phyloP scores from a whole-genome alignment of 164 flowering plant species.

The Pachysandra terminalis region DNA sequence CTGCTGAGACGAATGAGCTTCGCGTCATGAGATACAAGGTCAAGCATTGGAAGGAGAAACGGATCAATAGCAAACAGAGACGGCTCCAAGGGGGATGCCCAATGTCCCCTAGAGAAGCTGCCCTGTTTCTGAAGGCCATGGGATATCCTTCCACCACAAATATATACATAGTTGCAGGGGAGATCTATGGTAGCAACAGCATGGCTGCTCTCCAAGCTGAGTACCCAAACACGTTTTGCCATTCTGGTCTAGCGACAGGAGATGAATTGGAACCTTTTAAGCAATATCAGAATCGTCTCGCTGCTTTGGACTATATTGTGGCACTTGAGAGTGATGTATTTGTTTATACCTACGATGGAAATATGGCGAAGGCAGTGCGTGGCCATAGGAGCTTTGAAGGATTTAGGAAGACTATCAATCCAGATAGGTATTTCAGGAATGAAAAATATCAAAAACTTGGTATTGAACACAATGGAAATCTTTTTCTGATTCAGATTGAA shows the following conservation, averaged over 20 bases:
- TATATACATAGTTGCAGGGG: constrained; percentile 71
- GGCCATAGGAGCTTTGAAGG: constrained; percentile 71
- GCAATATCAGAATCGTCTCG: constrained; percentile 57
- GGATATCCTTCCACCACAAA: constrained; percentile 65
- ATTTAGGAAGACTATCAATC: constrained; percentile 59
- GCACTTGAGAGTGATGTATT: constrained; percentile 75
- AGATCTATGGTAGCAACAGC: constrained; percentile 57
- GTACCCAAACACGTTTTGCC: constrained; percentile 59
- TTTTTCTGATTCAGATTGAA: no score
- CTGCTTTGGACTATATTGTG: constrained; percentile 65
- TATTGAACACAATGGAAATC: no score
- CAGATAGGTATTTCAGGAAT: constrained; percentile 41
- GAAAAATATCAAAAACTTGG: background rate
- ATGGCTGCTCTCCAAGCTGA: constrained; percentile 41
- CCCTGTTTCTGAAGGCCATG: constrained; percentile 67
- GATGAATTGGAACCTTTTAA: constrained; percentile 53
- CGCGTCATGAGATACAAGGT: constrained; percentile 48
- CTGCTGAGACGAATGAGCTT: constrained; percentile 51
- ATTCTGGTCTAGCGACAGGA: constrained; percentile 53
- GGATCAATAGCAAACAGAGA: constrained; percentile 44
- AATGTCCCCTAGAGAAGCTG: constrained; percentile 72
- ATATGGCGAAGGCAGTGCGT: constrained; percentile 79
- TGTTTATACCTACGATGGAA: constrained; percentile 71
- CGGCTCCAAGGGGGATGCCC: constrained; percentile 72
- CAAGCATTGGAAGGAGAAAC: constrained; percentile 78